phyloP scores from a whole-genome alignment of 148 eudicot genomes.

The Arctostaphylos glauca region DNA sequence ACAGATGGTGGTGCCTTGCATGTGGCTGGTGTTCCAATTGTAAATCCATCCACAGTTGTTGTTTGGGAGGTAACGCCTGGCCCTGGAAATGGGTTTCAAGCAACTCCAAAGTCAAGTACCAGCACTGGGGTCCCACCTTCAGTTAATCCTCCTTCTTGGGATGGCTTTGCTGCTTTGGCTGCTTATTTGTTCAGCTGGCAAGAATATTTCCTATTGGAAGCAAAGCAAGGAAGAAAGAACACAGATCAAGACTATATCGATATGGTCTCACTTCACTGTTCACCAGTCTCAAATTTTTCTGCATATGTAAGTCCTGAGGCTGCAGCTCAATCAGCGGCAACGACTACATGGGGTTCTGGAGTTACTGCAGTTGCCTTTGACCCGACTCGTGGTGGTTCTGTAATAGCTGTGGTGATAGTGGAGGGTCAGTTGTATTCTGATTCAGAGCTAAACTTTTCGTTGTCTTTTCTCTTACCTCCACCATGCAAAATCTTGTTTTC shows the following conservation, averaged over 20 bases:
- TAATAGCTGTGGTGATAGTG: conserved; percentile 91
- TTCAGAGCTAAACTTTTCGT: background rate
- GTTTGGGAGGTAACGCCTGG: conserved; percentile 99
- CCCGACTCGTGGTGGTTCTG: conserved; percentile 99
- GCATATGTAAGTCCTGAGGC: conserved; percentile 98
- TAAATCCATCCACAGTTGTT: conserved; percentile 96
- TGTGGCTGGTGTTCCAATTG: conserved; percentile 98
- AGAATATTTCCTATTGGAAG: conserved; percentile 73
- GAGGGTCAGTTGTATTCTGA: conserved; percentile 53
- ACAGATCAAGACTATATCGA: conserved; percentile 67
- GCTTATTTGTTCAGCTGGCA: conserved; percentile 91
- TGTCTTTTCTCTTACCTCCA: background rate
- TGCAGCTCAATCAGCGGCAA: conserved; percentile 90
- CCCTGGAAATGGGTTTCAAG: conserved; percentile 89
- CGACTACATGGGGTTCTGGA: conserved; percentile 99
- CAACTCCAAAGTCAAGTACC: conserved; percentile 64
- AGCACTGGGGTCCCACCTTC: conserved; percentile 75
- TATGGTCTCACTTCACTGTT: conserved; percentile 79
- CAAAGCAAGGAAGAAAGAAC: conserved; percentile 74
- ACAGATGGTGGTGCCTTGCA: conserved; percentile 97
- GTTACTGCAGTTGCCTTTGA: conserved; percentile 99
- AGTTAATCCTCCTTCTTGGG: conserved; percentile 82
- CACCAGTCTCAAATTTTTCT: conserved; percentile 97
- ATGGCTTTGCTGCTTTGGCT: conserved; percentile 92
- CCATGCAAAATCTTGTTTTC: background rate